Conservation (phyloP, 225 moss, liverwort and hornwort species). For the Marchantia paleacea region DNA sequence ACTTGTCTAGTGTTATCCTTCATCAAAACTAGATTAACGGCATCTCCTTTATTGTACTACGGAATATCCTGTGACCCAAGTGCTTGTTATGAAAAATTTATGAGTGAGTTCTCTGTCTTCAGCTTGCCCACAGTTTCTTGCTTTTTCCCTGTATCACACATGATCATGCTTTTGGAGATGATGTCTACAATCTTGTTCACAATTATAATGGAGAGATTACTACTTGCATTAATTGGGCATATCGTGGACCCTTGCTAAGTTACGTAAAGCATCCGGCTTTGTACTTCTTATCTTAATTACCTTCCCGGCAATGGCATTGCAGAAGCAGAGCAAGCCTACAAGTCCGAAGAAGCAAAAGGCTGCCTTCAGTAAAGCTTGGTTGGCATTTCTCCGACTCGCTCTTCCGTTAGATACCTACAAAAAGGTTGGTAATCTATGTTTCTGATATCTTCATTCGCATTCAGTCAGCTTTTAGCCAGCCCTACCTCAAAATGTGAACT, state of each 20-base stretch:
- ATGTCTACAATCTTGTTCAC: neutral
- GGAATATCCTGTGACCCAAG: too few species aligned
- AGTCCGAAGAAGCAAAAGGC: conserved; percentile 55
- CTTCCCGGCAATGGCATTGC: neutral
- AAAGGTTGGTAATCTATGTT: conserved; percentile 42
- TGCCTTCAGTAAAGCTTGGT: conserved; percentile 69
- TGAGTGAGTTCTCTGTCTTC: neutral
- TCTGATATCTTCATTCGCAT: neutral
- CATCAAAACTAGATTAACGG: too few species aligned
- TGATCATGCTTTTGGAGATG: neutral
- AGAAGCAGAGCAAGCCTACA: conserved; percentile 22
- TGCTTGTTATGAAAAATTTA: neutral
- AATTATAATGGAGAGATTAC: neutral
- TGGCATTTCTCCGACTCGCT: conserved; percentile 74
- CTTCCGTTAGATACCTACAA: conserved; percentile 88
- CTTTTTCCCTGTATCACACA: neutral
- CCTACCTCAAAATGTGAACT: neutral
- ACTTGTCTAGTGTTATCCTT: too few species aligned
- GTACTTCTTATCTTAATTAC: too few species aligned
- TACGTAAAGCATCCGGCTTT: too few species aligned
- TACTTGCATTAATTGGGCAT: too few species aligned
- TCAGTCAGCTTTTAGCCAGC: neutral
- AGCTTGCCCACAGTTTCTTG: neutral
- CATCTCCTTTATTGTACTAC: too few species aligned
- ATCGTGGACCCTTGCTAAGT: too few species aligned